phyloP scores from a whole-genome alignment of 257 asterid species.

The Capsicum rhomboideum region DNA sequence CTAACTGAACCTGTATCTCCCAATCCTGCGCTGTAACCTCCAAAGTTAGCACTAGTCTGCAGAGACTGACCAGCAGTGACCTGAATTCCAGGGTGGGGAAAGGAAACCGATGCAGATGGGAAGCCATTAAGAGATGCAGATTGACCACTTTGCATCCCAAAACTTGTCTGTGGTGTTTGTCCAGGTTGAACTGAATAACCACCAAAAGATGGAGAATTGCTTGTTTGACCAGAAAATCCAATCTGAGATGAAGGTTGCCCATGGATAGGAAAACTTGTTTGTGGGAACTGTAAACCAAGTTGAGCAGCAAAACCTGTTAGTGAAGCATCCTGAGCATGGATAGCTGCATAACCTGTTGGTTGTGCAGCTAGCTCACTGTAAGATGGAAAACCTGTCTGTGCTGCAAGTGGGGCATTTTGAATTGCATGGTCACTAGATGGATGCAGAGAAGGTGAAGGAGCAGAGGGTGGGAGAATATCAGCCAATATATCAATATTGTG shows the following conservation, averaged over 20 bases:
- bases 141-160: slow-evolving; percentile 39
- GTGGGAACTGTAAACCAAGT: slow-evolving; percentile 26
- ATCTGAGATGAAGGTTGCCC: neutral
- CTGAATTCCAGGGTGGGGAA: slow-evolving; percentile 23
- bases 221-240: slow-evolving; percentile 7
- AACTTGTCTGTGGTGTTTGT: slow-evolving; percentile 40
- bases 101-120: slow-evolving; percentile 22
- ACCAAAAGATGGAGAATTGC: slow-evolving; percentile 5
- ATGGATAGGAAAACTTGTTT: slow-evolving; percentile 6
- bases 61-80: slow-evolving; percentile 9
- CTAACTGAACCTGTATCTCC: no score
- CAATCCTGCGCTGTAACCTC: slow-evolving; percentile 33
- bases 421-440: slow-evolving; percentile 1
- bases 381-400: slow-evolving; percentile 14
- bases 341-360: slow-evolving; percentile 21
- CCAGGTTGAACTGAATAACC: slow-evolving; percentile 44
- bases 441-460: slow-evolving; percentile 30
- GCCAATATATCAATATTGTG: slow-evolving; percentile 78
- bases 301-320: slow-evolving; percentile 45
- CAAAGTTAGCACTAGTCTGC: slow-evolving; percentile 41
- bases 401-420: slow-evolving; percentile 24
- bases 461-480: slow-evolving; percentile 83
- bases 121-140: slow-evolving; percentile 32
- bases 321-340: slow-evolving; percentile 36
- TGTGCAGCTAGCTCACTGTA: slow-evolving; percentile 26